Evolutionary conservation across 2,329 filamentous ascomycete species (phyloP).

Genomic region (Lachnellula occidentalis): DNA sequence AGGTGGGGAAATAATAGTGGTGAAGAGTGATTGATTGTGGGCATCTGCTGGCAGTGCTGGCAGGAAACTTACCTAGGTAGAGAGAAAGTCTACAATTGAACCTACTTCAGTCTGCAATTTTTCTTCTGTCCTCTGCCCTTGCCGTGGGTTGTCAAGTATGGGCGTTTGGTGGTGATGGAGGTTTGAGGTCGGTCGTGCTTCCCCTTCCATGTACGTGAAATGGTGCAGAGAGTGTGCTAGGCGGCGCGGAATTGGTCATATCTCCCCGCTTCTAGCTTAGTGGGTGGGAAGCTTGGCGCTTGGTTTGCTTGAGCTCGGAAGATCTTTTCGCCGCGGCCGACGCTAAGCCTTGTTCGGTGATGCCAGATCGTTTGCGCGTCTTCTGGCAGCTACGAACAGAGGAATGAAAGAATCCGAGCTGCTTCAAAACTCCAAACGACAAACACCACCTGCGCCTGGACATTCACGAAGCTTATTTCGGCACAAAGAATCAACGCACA

Average conservation of each 20-base stretch:
- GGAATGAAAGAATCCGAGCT: background rate
- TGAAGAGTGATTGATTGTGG: background rate
- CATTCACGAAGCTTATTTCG: background rate
- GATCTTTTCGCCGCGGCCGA: background rate
- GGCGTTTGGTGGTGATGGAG: background rate
- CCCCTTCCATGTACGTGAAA: background rate
- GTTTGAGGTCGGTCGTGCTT: background rate
- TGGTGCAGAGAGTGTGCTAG: background rate
- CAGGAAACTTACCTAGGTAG: background rate
- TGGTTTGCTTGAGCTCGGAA: too few relatives aligned
- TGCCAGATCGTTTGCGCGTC: constrained; percentile 1
- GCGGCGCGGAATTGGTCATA: background rate
- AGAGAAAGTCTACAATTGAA: background rate
- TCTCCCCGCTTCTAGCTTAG: background rate
- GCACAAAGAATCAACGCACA: background rate
- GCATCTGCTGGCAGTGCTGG: background rate
- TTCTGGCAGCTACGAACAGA: background rate
- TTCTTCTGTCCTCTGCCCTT: background rate
- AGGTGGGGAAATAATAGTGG: background rate
- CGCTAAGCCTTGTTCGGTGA: background rate
- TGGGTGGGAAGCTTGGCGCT: background rate
- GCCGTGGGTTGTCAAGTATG: background rate
- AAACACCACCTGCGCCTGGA: background rate
- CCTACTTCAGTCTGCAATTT: background rate
- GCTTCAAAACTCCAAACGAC: background rate